Evolutionary conservation across 495 filamentous ascomycete species (phyloP).

Genomic region (Tetracladium setigerum): DNA sequence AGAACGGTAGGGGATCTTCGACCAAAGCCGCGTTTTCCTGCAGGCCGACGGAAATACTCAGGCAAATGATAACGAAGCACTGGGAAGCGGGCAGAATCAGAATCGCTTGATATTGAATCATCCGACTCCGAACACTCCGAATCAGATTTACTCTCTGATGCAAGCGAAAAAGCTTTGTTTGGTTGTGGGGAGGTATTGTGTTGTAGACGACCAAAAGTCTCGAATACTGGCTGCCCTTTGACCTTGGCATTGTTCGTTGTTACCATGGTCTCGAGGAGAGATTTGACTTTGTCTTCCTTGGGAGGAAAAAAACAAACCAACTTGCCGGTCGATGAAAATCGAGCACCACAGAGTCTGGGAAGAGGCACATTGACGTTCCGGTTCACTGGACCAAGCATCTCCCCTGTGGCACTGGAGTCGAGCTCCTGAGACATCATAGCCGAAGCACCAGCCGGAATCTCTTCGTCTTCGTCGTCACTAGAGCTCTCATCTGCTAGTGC

Average conservation of each 20-base stretch:
- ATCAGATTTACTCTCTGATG: conserved; percentile 37
- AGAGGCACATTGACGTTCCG: conserved; percentile 71
- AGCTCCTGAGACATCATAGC: conserved; percentile 49
- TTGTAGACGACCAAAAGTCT: conserved; percentile 75
- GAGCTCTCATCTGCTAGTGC: conserved; percentile 57
- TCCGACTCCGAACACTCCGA: conserved; percentile 55
- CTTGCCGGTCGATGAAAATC: conserved; percentile 69
- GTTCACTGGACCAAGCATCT: conserved; percentile 48
- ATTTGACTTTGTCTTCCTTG: conserved; percentile 63
- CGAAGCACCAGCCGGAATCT: conserved; percentile 44
- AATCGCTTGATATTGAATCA: conserved; percentile 61
- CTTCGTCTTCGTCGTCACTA: conserved; percentile 77
- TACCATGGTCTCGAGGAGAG: conserved; percentile 52
- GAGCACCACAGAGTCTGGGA: conserved; percentile 65
- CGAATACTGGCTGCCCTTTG: conserved; percentile 65
- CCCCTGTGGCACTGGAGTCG: conserved; percentile 38
- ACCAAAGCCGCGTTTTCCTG: conserved; percentile 5
- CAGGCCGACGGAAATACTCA: conserved; percentile 16
- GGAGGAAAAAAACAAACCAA: conserved; percentile 84
- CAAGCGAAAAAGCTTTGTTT: conserved; percentile 30
- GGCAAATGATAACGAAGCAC: conserved; percentile 14
- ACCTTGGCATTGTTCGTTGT: conserved; percentile 55
- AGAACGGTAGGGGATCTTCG: conserved; percentile 17
- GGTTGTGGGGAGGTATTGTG: conserved; percentile 40
- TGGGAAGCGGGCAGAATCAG: conserved; percentile 37